Evolutionary conservation across 345 rosid species (phyloP).

Genomic region (Melaleuca quinquenervia): DNA sequence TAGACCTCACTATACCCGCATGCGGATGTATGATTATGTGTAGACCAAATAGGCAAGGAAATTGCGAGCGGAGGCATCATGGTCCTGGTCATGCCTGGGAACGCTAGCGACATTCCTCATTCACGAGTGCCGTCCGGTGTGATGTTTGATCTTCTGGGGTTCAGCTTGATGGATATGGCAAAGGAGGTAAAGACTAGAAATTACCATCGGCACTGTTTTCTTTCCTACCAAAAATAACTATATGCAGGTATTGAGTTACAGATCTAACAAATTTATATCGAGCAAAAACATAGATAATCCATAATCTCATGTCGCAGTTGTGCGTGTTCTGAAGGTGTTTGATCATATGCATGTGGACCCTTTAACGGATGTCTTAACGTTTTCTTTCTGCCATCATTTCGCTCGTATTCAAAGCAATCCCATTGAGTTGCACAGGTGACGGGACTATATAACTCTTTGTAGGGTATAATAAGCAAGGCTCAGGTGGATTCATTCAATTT

Average conservation of each 20-base stretch:
- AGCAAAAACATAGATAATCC: not conserved
- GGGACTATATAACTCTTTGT: not conserved
- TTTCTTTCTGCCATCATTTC: not conserved
- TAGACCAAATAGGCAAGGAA: slow-evolving; percentile 23
- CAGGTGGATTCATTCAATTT: slow-evolving; percentile 25
- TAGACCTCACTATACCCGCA: too few species aligned
- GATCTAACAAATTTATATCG: not conserved
- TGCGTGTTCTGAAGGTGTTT: not conserved
- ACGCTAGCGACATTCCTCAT: slow-evolving; percentile 9
- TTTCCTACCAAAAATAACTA: not conserved
- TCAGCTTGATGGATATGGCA: slow-evolving; percentile 24
- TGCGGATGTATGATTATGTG: too few species aligned
- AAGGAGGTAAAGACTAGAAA: slow-evolving; percentile 13
- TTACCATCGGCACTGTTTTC: not conserved
- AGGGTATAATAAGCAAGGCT: slow-evolving; percentile 25
- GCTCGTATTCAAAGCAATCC: not conserved
- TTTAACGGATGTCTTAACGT: not conserved
- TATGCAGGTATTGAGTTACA: not conserved
- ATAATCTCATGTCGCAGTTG: not conserved
- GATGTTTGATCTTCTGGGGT: slow-evolving; percentile 11
- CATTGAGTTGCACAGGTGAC: not conserved
- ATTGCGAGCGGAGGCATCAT: slow-evolving; percentile 33
- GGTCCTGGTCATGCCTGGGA: slow-evolving; percentile 19
- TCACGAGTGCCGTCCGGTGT: slow-evolving; percentile 17
- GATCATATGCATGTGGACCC: not conserved